Conservation (phyloP, 2,329 filamentous ascomycete genomes). For the Pseudocercospora fuligena region DNA sequence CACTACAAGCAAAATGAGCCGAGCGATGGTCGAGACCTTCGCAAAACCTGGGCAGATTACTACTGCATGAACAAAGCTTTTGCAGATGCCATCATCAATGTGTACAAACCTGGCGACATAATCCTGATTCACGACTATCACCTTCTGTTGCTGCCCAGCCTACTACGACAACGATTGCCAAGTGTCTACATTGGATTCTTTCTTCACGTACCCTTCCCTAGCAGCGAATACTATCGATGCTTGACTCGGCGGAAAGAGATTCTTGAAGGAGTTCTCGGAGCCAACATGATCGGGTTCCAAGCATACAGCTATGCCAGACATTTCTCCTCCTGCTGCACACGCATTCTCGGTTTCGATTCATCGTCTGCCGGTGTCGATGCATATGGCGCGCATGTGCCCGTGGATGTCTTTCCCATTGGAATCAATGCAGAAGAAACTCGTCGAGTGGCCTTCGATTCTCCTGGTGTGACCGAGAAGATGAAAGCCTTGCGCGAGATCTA, state of each 20-base stretch:
- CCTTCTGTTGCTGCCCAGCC: conserved; percentile 83
- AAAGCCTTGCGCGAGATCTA: conserved; percentile 76
- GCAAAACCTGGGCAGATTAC: conserved; percentile 89
- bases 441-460: conserved; percentile 69
- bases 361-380: conserved; percentile 84
- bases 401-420: conserved; percentile 92
- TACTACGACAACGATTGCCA: conserved; percentile 82
- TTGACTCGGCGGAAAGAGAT: conserved; percentile 87
- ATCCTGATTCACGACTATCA: conserved; percentile 95
- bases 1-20: conserved; percentile 97
- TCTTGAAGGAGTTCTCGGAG: conserved; percentile 83
- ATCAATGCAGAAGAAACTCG: conserved; percentile 86
- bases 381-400: conserved; percentile 84
- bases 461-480: conserved; percentile 73
- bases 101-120: conserved; percentile 91
- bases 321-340: conserved; percentile 91
- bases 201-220: conserved; percentile 91
- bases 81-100: conserved; percentile 82
- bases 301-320: conserved; percentile 94
- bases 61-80: conserved; percentile 92
- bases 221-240: conserved; percentile 92
- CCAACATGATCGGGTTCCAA: conserved; percentile 94
- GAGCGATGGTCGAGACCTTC: conserved; percentile 79
- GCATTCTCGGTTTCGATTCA: conserved; percentile 87
- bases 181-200: conserved; percentile 96